Base-by-base conservation (phyloP, 2,329 filamentous ascomycete genomes). In the Aspergillus versicolor region DNA sequence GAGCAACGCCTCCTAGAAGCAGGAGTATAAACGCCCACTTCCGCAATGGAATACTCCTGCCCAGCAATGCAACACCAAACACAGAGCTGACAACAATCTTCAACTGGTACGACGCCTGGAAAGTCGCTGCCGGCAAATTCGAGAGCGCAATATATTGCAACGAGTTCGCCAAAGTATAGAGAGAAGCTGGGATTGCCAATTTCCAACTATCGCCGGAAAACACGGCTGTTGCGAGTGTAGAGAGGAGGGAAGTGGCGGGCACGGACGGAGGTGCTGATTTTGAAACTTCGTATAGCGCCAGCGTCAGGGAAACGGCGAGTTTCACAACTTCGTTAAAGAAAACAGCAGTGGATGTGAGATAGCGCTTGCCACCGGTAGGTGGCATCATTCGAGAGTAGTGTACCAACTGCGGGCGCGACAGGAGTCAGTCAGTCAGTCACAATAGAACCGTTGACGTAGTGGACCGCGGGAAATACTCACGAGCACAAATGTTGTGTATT, bases 371-470 rank as follows among this genome's bases (percentile, higher is more conserved):
- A 71, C 88, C 87, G 9, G 84, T 81, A 9, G 87, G 82, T n/a
- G 92, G 89, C 92, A 97, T 97, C 59, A 95, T 87, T 63, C 92
- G 86, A 30, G 92, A 96, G 75, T 97, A 96, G 78, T 97, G 93
- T 82, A 96, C 89, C 55, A 97, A 83, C 90, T 93, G 69, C 32
- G 13, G 30, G 24, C 13, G 41, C 45, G 12, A 58, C 21, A 27
- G 15, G 37, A 41, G 22, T 52, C 40, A 50, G 43, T n/a, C 19
- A 32, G 24, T 32, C 27, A 30, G 8, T 30, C 27, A 30, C 27
- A 4, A 8, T 30, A 11, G 4, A 30, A 11, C 2, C 27, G 3
- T 30, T 30, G 27, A 11, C 27, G 9, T 30, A 30, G 27, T 11
- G 27, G 27, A 9, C 27, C 27, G 27, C 27, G 9, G 24, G 3